Conservation (phyloP, 2,329 filamentous ascomycete genomes). For the Westerdykella aurantiaca region DNA sequence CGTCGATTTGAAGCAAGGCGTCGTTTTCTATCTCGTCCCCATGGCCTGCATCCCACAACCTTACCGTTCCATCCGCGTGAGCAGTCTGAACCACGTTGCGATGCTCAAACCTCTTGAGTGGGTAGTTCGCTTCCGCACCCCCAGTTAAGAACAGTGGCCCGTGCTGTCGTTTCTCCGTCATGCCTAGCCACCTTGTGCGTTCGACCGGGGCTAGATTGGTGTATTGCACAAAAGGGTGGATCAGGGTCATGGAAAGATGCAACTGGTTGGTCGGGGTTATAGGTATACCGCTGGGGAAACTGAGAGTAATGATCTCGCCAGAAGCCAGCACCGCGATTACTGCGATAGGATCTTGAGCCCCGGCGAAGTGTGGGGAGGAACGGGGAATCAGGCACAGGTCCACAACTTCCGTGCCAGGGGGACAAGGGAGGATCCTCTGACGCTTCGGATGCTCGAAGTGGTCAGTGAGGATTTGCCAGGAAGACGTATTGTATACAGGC, state of each 20-base stretch:
- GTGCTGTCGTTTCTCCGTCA: slow-evolving; percentile 76
- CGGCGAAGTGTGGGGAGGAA: slow-evolving; percentile 74
- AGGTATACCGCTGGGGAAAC: slow-evolving; percentile 84
- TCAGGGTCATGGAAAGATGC: slow-evolving; percentile 77
- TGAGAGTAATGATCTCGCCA: slow-evolving; percentile 83
- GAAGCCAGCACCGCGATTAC: slow-evolving; percentile 73
- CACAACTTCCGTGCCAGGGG: slow-evolving; percentile 67
- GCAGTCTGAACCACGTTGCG: slow-evolving; percentile 81
- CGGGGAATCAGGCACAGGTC: slow-evolving; percentile 83
- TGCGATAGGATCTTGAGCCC: slow-evolving; percentile 85
- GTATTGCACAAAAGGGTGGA: slow-evolving; percentile 81
- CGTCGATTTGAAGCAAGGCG: slow-evolving; percentile 73
- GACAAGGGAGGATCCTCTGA: slow-evolving; percentile 66
- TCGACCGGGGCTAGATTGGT: slow-evolving; percentile 68
- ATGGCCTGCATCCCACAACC: slow-evolving; percentile 88
- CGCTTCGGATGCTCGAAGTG: slow-evolving; percentile 74
- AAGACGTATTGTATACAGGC: slow-evolving; percentile 83
- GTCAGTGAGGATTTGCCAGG: slow-evolving; percentile 74
- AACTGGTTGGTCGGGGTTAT: slow-evolving; percentile 91
- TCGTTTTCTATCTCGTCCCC: slow-evolving; percentile 90
- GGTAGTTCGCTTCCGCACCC: slow-evolving; percentile 65
- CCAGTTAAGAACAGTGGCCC: slow-evolving; percentile 75
- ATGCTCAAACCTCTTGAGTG: slow-evolving; percentile 70
- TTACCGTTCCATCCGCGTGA: slow-evolving; percentile 85
- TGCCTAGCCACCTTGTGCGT: slow-evolving; percentile 77